Conservation (phyloP, 1,284 basidiomycete genomes). For the Sparassis latifolia region DNA sequence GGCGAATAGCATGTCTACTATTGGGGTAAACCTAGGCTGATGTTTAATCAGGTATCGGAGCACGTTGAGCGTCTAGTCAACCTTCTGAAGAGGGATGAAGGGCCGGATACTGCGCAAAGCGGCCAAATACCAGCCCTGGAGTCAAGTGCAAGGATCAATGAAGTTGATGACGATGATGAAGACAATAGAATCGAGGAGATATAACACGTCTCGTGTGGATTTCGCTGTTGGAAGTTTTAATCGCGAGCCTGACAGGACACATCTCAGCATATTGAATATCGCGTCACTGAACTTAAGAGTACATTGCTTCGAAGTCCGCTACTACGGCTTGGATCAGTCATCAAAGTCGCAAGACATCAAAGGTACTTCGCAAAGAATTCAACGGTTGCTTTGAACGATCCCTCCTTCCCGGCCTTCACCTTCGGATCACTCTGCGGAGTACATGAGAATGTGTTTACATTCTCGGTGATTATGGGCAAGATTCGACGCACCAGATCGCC, state of each 20-base stretch:
- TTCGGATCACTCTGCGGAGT: conserved; percentile 21
- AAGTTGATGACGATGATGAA: conserved; percentile 31
- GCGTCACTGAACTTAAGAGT: no score
- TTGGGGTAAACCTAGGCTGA: background rate
- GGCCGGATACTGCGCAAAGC: conserved; percentile 34
- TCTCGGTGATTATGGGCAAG: background rate
- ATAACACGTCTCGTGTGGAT: conserved; percentile 1
- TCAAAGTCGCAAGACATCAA: background rate
- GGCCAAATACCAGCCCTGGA: no score
- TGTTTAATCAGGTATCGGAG: conserved; percentile 37
- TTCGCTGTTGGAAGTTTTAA: no score
- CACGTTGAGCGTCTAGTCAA: conserved; percentile 68
- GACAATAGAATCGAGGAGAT: conserved; percentile 41
- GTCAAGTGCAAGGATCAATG: no score
- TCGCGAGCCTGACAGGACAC: no score
- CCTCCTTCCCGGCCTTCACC: conserved; percentile 29
- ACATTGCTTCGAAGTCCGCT: no score
- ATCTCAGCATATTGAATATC: no score
- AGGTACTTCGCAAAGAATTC: conserved; percentile 25
- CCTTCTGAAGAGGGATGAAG: conserved; percentile 69
- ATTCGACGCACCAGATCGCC: conserved; percentile 25
- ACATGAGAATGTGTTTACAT: conserved; percentile 4
- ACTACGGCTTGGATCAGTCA: no score
- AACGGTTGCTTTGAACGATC: conserved; percentile 30
- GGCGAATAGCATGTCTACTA: conserved; percentile 33